Conservation (phyloP, 148 eudicot genomes). For the Hydrangea macrophylla region DNA sequence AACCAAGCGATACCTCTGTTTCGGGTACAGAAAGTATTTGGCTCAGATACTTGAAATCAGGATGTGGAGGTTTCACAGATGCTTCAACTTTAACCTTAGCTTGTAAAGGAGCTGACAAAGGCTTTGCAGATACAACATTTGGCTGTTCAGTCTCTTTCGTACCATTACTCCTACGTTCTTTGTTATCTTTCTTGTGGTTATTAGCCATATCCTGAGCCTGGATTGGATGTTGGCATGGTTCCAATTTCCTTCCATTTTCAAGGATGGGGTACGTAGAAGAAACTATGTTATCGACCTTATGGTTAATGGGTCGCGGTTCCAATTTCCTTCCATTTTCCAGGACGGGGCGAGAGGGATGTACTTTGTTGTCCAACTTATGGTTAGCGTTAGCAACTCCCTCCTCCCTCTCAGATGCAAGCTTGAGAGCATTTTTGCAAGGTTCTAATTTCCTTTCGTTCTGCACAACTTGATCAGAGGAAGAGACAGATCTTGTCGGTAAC, state of each 20-base stretch:
- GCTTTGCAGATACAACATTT: slow-evolving; percentile 12
- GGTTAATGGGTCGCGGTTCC: no score
- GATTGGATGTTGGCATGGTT: background rate
- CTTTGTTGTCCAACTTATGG: slow-evolving; percentile 10
- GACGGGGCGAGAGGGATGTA: slow-evolving; percentile 11
- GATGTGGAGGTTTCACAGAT: slow-evolving; percentile 40
- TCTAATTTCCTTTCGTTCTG: slow-evolving; percentile 29
- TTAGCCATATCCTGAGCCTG: slow-evolving; percentile 1
- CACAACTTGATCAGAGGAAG: slow-evolving; percentile 22
- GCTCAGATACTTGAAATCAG: slow-evolving; percentile 43
- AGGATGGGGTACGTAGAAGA: background rate
- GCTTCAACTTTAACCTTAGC: slow-evolving; percentile 17
- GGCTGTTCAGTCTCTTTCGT: slow-evolving; percentile 10
- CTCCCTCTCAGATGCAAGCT: slow-evolving; percentile 7
- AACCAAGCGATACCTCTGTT: slow-evolving; percentile 25
- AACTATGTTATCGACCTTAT: slow-evolving; percentile 2
- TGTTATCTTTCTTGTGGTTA: slow-evolving; percentile 13
- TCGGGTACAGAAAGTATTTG: slow-evolving; percentile 36
- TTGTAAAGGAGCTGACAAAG: slow-evolving; percentile 14
- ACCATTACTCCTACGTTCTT: slow-evolving; percentile 19
- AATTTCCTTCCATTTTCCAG: slow-evolving; percentile 4
- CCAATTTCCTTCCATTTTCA: slow-evolving; percentile 18
- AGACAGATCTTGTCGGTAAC: slow-evolving; percentile 22
- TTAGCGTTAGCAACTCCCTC: background rate
- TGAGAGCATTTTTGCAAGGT: slow-evolving; percentile 8